Base-by-base conservation (phyloP, 2,329 filamentous ascomycete species). In the Plenodomus lindquistii region DNA sequence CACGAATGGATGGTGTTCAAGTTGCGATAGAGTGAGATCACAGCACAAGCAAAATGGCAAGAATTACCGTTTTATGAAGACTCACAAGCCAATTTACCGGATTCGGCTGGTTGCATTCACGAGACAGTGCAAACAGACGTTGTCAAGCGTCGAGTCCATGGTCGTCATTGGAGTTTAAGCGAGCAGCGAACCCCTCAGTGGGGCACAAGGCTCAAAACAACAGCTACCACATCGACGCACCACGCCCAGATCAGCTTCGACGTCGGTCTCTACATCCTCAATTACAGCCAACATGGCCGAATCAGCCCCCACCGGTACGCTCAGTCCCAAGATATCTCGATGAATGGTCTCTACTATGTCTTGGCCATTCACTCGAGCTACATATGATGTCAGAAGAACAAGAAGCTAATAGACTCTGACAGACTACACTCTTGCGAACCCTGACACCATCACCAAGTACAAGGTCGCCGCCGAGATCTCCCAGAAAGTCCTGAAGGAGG, bases 391-490 rank as follows among this genome's bases (percentile, higher is more conserved):
- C 9, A 54, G 57, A 48, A 49, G 38, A 13, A 54, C 58, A 48
- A 49, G 38, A 46, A 61, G 60, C 66, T 70, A 61, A 71, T 38
- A 43, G 41, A 44, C 34, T 36, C 43, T 46, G 22, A 59, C 58
- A 96, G 90, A 96, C 75, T 92, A 95, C 80, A 84, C 89, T 63
- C 85, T 97, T 75, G 89, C 86, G 76, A 94, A 95, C 81, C 90
- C 89, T 54, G 89, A 95, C 75, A 97, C 91, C 67, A 84, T 99
- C 67, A 97, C 94, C 78, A 99, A 97, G 83, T 97, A 97, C 84
- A 97, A 96, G 86, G 92, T 89, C 60, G 94, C 94, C 48, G 93
- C 89, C 57, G 83, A 89, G 73, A 97, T 99, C 77, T 94, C 93
- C 42, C 90, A 97, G 75, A 96, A 93, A 80, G 93, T 96, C 63